Percentiles rank a stretch among this genome's conserved stretches.
Conservation (phyloP, 768 basidiomycete genomes). For the Suillus luteus region DNA sequence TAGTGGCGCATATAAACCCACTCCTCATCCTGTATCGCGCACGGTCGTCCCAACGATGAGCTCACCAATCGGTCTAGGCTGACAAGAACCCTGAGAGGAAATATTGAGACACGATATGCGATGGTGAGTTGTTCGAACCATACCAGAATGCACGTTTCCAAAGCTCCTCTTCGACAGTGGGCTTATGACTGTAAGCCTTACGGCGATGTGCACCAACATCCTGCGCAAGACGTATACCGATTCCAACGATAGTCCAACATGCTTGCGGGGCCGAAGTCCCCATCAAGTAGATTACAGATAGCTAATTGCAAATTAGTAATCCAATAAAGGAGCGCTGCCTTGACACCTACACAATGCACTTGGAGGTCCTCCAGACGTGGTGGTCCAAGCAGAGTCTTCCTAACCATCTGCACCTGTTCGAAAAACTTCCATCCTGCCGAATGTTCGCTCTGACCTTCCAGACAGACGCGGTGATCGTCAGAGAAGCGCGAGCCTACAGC, state of each 20-base stretch:
- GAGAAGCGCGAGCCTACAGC: slow-evolving; percentile 61
- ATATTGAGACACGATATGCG: background rate
- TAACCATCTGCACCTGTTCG: slow-evolving; percentile 56
- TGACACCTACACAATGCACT: slow-evolving; percentile 51
- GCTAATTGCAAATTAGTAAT: slow-evolving; percentile 33
- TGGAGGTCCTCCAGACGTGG: slow-evolving; percentile 74
- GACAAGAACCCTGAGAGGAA: slow-evolving; percentile 30
- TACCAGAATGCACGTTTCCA: slow-evolving; percentile 60
- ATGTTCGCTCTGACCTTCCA: slow-evolving; percentile 42
- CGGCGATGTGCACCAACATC: slow-evolving; percentile 59
- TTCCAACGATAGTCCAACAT: slow-evolving; percentile 68
- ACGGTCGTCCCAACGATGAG: slow-evolving; percentile 62
- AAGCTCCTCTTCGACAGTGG: slow-evolving; percentile 54
- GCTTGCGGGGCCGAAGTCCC: slow-evolving; percentile 62
- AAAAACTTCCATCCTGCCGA: slow-evolving; percentile 57
- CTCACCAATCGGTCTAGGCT: slow-evolving; percentile 36
- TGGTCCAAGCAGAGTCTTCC: slow-evolving; percentile 55
- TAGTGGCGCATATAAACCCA: slow-evolving; percentile 33
- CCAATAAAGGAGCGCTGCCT: slow-evolving; percentile 12
- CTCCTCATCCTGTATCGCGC: slow-evolving; percentile 73
- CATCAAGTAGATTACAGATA: slow-evolving; percentile 55
- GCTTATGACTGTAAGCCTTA: slow-evolving; percentile 32
- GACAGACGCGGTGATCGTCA: slow-evolving; percentile 56
- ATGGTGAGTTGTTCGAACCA: slow-evolving; percentile 16
- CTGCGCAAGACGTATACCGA: slow-evolving; percentile 57